Evolutionary conservation across 225 moss, liverwort and hornwort species (phyloP).

Genomic region (Asterella californica): DNA sequence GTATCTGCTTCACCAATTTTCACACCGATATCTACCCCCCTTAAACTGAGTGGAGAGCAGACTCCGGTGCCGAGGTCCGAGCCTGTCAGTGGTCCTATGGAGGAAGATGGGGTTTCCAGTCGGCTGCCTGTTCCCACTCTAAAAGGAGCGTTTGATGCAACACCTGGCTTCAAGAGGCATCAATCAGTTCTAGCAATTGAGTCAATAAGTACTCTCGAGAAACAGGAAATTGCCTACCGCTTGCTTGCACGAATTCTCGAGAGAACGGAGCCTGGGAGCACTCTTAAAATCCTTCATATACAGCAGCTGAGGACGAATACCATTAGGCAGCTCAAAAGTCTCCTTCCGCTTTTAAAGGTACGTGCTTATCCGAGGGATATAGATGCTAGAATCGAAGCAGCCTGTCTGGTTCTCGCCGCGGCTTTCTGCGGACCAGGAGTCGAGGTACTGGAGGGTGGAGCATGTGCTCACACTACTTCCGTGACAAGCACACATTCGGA

Average conservation of each 20-base stretch:
- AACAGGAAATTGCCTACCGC: conserved; percentile 64
- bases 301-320: conserved; percentile 48
- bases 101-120: conserved; percentile 20
- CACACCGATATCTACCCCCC: conserved; percentile 41
- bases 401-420: background rate
- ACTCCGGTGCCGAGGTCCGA: conserved; percentile 28
- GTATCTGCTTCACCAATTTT: conserved; percentile 29
- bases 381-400: background rate
- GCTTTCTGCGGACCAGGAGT: background rate
- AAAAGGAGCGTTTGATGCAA: conserved; percentile 42
- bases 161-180: conserved; percentile 43
- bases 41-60: conserved; percentile 39
- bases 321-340: conserved; percentile 56
- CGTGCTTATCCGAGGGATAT: conserved; percentile 4
- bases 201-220: conserved; percentile 46
- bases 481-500: background rate
- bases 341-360: conserved; percentile 83
- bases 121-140: conserved; percentile 21
- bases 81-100: conserved; percentile 4
- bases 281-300: conserved; percentile 41
- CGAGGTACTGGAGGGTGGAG: background rate
- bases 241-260: conserved; percentile 55
- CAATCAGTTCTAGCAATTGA: conserved; percentile 50
- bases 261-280: conserved; percentile 39
- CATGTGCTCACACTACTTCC: background rate